Evolutionary conservation across 2,329 filamentous ascomycete genomes (phyloP).

Genomic region (Trichoderma sp.): DNA sequence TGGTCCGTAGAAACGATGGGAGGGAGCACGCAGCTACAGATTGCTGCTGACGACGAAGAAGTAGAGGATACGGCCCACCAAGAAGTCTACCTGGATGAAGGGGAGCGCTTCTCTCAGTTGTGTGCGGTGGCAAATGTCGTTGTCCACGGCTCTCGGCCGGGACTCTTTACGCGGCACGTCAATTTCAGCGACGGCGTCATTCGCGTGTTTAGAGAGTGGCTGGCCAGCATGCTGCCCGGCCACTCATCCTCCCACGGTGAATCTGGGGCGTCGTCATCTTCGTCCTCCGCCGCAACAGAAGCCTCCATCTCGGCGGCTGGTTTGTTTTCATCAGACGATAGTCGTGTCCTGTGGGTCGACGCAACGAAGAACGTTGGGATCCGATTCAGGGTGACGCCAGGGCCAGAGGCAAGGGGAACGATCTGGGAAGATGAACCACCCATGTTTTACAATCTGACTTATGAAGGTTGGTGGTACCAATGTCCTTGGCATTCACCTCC

Average conservation of each 20-base stretch:
- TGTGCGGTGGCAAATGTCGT: constrained; percentile 71
- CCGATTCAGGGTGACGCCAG: constrained; percentile 61
- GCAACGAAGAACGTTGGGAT: constrained; percentile 66
- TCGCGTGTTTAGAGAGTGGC: constrained; percentile 74
- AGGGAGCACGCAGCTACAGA: constrained; percentile 9
- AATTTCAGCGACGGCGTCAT: constrained; percentile 70
- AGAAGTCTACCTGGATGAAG: constrained; percentile 64
- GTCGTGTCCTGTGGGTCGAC: constrained; percentile 69
- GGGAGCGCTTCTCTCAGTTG: constrained; percentile 76
- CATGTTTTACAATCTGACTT: constrained; percentile 71
- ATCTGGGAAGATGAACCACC: constrained; percentile 68
- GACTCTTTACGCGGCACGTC: constrained; percentile 66
- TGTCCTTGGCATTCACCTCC: not conserved
- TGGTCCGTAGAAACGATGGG: constrained; percentile 16
- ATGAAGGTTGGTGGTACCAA: constrained; percentile 61
- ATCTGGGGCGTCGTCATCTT: not conserved
- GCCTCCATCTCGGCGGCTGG: not conserved
- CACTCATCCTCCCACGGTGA: not conserved
- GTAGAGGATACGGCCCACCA: constrained; percentile 30
- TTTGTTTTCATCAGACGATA: constrained; percentile 24
- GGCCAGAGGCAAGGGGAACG: constrained; percentile 49
- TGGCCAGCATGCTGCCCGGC: constrained; percentile 50
- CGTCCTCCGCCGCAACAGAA: not conserved
- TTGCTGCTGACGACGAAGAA: constrained; percentile 15
- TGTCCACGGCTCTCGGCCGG: constrained; percentile 63